phyloP scores from a whole-genome alignment of 306 rosid genomes.

The Begonia loranthoides region DNA sequence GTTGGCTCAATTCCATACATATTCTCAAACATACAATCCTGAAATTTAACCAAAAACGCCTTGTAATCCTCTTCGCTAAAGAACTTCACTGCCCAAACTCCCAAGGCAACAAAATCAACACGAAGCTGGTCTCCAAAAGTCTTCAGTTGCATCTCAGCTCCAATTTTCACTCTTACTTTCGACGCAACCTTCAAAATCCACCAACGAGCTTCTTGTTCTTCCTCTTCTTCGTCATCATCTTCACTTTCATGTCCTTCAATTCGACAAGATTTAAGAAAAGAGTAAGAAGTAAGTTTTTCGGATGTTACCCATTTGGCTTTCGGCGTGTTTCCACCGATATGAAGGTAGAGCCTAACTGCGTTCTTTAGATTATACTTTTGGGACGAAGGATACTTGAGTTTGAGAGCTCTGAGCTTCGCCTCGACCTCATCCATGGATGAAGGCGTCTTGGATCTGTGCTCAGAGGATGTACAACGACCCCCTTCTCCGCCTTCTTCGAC shows the following conservation, averaged over 20 bases:
- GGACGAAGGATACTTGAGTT: too few species aligned
- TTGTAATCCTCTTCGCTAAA: constrained; percentile 30
- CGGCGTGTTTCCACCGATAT: constrained; percentile 60
- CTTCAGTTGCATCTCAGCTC: constrained; percentile 41
- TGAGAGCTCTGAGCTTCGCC: too few species aligned
- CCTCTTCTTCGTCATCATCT: constrained; percentile 3
- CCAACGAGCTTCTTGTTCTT: constrained; percentile 20
- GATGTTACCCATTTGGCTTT: constrained; percentile 69
- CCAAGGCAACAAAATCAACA: constrained; percentile 57
- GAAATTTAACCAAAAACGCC: constrained; percentile 29
- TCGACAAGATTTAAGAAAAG: constrained; percentile 26
- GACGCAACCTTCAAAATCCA: constrained; percentile 55
- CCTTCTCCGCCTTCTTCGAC: too few species aligned
- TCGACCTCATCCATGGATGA: too few species aligned
- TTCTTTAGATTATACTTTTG: constrained; percentile 19
- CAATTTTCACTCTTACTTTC: constrained; percentile 39
- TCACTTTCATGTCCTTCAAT: constrained; percentile 12
- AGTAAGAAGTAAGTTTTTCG: constrained; percentile 45
- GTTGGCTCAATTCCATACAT: too few species aligned
- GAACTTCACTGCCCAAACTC: constrained; percentile 82
- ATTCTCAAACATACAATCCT: constrained; percentile 35
- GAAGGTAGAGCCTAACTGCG: constrained; percentile 60
- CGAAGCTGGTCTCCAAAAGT: constrained; percentile 46
- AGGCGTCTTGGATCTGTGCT: too few species aligned
- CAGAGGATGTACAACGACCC: too few species aligned